phyloP scores from a whole-genome alignment of 495 filamentous ascomycete species.

The Immersiella caudata region DNA sequence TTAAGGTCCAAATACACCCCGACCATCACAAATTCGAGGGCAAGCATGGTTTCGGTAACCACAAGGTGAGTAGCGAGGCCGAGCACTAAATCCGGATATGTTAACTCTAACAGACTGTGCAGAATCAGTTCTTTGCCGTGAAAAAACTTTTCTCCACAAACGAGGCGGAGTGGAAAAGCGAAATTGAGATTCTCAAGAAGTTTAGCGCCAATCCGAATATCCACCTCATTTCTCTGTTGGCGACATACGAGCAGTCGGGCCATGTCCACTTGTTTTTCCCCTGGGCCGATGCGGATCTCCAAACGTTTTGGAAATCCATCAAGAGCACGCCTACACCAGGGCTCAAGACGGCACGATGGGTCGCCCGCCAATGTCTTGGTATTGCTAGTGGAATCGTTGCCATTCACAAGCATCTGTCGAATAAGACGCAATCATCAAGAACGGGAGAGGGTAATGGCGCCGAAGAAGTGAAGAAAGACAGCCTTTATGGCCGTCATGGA shows the following conservation, averaged over 20 bases:
- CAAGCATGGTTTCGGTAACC: neutral
- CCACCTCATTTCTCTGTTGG: constrained; percentile 32
- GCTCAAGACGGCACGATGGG: constrained; percentile 19
- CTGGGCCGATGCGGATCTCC: constrained; percentile 28
- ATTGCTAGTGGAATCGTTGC: constrained; percentile 19
- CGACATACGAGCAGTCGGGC: constrained; percentile 27
- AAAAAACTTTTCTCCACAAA: constrained; percentile 11
- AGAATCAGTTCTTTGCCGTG: constrained; percentile 10
- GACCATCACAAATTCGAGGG: constrained; percentile 5
- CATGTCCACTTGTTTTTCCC: constrained; percentile 27
- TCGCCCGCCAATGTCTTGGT: constrained; percentile 23
- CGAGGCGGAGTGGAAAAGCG: constrained; percentile 15
- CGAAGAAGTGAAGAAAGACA: neutral
- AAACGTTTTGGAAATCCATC: constrained; percentile 18
- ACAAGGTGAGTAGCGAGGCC: neutral
- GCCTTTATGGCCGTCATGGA: constrained; percentile 17
- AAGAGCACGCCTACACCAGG: constrained; percentile 2
- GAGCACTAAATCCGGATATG: too few species aligned
- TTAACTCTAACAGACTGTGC: neutral
- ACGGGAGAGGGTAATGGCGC: neutral
- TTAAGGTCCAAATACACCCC: constrained; percentile 11
- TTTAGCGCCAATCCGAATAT: constrained; percentile 27
- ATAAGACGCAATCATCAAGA: neutral
- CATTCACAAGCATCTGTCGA: neutral
- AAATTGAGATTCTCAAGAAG: constrained; percentile 29